Base-by-base conservation (phyloP, 2,329 filamentous ascomycete genomes). In the Aureobasidium musti region DNA sequence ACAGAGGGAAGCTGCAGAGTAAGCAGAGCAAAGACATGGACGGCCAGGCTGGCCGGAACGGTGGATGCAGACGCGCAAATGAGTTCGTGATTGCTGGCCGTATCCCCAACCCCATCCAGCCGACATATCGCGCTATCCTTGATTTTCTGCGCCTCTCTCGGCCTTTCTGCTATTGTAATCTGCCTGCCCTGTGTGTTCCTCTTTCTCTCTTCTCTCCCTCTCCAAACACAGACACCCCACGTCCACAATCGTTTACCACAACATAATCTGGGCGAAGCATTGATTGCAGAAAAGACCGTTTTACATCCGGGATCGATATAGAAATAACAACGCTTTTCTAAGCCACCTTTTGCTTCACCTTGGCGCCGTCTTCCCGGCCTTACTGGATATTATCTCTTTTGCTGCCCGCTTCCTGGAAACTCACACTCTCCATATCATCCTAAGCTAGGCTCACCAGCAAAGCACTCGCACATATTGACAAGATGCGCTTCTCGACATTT, bases 71-170 rank as follows among this genome's bases (percentile, higher is more conserved):
- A 30, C 37, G 54, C 54, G 54, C 54, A 59, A 59, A 45, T 23
- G 14, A 52, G 14, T n/a, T 52, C n/a, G 49, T 43, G 54, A 59
- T 59, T 45, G 54, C 54, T 26, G 54, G 17, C 23, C 54, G n/a
- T 57, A 57, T 57, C 28, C 54, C 54, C 45, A 59, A 37, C 54
- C 37, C 54, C 8, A 57, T 57, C 54, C 54, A 59, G 39, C 54
- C 54, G 54, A 59, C 54, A 59, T 26, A 59, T 59, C 26, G 54
- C 54, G 54, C 54, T 37, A 59, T 59, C 54, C 54, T 59, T 49
- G 19, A n/a, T 50, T 61, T 45, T 61, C 57, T 61, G 41, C 57
- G 43, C 43, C 57, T 61, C 57, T 26, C 57, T 61, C 43, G 28
- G 57, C 13, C 57, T 39, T 50, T 61, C 14, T n/a, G n/a, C 4